Conservation (phyloP, 495 filamentous ascomycete genomes). For the Aspergillus sclerotiicarbonarius region DNA sequence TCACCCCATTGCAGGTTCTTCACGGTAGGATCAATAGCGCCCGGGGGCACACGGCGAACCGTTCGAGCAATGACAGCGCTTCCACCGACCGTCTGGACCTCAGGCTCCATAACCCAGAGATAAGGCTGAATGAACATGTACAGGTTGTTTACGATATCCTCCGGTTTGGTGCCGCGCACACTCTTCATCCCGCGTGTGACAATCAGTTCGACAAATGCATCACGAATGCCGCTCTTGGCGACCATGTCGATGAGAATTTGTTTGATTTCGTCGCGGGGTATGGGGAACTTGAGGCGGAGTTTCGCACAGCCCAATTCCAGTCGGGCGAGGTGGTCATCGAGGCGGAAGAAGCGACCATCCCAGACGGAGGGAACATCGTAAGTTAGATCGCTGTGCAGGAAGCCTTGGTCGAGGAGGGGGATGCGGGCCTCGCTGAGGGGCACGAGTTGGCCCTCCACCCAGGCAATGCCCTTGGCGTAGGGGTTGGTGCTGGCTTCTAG, state of each 20-base stretch:
- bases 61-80: conserved; percentile 38
- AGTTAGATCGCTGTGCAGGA: conserved; percentile 41
- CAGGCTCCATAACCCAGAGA: conserved; percentile 41
- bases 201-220: conserved; percentile 41
- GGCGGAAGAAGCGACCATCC: conserved; percentile 40
- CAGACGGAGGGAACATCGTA: conserved; percentile 44
- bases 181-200: conserved; percentile 39
- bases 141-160: conserved; percentile 29
- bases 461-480: conserved; percentile 34
- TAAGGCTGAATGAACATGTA: conserved; percentile 41
- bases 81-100: conserved; percentile 33
- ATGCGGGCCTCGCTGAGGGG: conserved; percentile 36
- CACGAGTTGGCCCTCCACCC: conserved; percentile 30
- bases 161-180: conserved; percentile 26
- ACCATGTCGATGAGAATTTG: conserved; percentile 35
- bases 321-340: conserved; percentile 37
- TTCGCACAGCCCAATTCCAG: conserved; percentile 35
- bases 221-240: conserved; percentile 33
- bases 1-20: conserved; percentile 47
- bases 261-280: conserved; percentile 31
- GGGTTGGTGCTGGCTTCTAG: conserved; percentile 31
- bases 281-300: conserved; percentile 33
- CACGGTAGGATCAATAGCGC: conserved; percentile 38
- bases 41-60: conserved; percentile 32
- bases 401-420: conserved; percentile 40